Percentiles rank a stretch among this genome's conserved stretches.
Conservation (phyloP, 2,329 filamentous ascomycete genomes). For the Ceratocystis smalleyi region DNA sequence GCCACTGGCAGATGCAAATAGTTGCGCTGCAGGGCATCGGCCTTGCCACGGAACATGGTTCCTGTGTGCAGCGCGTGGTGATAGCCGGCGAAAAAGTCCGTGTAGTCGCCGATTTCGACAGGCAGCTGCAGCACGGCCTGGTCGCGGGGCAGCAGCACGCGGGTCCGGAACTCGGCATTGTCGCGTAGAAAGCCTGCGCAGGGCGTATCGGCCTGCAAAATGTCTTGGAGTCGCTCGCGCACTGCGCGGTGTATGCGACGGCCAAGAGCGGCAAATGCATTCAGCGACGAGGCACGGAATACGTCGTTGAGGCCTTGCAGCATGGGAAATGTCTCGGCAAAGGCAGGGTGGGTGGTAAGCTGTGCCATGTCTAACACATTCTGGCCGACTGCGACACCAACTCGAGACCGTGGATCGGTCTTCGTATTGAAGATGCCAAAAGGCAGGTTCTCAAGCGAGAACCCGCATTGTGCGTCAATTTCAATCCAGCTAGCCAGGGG, state of each 20-base stretch:
- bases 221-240: constrained; percentile 46
- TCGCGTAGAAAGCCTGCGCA: constrained; percentile 12
- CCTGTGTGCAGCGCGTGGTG: constrained; percentile 53
- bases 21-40: constrained; percentile 58
- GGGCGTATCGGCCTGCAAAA: constrained; percentile 37
- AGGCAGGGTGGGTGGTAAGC: constrained; percentile 17
- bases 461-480: constrained; percentile 26
- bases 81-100: constrained; percentile 61
- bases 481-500: constrained; percentile 19
- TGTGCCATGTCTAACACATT: constrained; percentile 45
- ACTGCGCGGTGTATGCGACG: constrained; percentile 49
- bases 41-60: constrained; percentile 49
- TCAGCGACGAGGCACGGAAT: constrained; percentile 39
- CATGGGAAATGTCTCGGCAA: constrained; percentile 12
- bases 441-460: constrained; percentile 59
- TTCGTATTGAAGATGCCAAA: constrained; percentile 57
- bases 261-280: constrained; percentile 54
- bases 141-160: not conserved
- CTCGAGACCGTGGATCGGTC: constrained; percentile 36
- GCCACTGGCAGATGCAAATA: constrained; percentile 60
- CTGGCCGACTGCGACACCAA: constrained; percentile 54
- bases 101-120: constrained; percentile 59
- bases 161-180: not conserved
- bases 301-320: constrained; percentile 7
- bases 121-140: constrained; percentile 37